A percentile compares a stretch with the other conserved stretches of the same genome.
Evolutionary conservation across 2,329 filamentous ascomycete genomes (phyloP).

Genomic region (Eutypa lata): DNA sequence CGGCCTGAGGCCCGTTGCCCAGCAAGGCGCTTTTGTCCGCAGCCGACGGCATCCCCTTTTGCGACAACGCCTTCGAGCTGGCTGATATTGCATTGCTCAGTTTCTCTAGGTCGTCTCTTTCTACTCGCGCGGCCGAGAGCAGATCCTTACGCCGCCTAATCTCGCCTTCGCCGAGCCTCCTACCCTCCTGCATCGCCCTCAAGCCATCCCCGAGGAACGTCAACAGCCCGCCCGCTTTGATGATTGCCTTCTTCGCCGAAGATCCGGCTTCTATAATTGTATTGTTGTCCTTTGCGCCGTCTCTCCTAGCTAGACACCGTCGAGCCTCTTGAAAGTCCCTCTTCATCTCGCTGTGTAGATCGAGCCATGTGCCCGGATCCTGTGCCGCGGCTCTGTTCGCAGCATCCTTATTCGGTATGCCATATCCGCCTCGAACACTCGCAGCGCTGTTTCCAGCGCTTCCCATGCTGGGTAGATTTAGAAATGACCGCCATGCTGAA

Average conservation of each 20-base stretch:
- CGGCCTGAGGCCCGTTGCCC: constrained; percentile 33
- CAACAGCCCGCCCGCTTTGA: constrained; percentile 65
- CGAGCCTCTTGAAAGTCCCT: constrained; percentile 64
- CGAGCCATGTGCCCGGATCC: constrained; percentile 71
- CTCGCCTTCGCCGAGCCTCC: constrained; percentile 69
- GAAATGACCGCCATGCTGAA: constrained; percentile 67
- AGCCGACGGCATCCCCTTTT: constrained; percentile 45
- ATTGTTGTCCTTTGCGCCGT: constrained; percentile 51
- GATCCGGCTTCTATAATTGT: constrained; percentile 60
- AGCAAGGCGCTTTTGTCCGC: constrained; percentile 51
- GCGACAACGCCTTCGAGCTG: constrained; percentile 40
- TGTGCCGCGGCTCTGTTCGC: constrained; percentile 42
- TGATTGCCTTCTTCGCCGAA: constrained; percentile 70
- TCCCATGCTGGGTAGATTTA: constrained; percentile 60
- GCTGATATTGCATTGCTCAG: constrained; percentile 55
- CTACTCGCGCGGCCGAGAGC: constrained; percentile 65
- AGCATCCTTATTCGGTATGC: constrained; percentile 27
- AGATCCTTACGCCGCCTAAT: constrained; percentile 68
- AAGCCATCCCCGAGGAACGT: constrained; percentile 65
- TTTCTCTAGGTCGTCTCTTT: constrained; percentile 73
- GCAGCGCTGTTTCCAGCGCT: constrained; percentile 47
- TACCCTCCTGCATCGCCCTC: constrained; percentile 50
- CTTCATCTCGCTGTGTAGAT: constrained; percentile 73
- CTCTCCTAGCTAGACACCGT: constrained; percentile 63
- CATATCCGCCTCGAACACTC: constrained; percentile 41